These are phyloP conservation scores for Colletotrichum eleusines DNA, from an alignment of 2,329 filamentous ascomycete genomes.

Conservation along the genomic window DNA sequence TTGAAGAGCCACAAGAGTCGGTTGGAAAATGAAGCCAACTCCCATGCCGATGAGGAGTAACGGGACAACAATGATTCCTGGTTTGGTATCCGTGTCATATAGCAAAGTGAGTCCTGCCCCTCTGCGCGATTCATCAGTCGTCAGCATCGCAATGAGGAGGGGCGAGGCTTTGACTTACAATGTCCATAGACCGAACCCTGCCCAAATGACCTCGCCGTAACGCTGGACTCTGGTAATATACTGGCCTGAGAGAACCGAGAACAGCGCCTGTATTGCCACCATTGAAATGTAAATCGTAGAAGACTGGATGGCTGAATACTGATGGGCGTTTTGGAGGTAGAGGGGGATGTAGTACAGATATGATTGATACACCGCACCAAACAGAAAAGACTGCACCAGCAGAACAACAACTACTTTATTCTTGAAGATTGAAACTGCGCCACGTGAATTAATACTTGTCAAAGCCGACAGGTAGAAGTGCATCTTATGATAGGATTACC, in stretches of 20 bases:
- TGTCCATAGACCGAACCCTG: constrained; percentile 52
- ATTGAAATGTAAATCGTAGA: constrained; percentile 65
- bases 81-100: constrained; percentile 58
- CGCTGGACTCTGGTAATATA: constrained; percentile 69
- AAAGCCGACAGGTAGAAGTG: rapidly evolving
- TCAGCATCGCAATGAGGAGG: rapidly evolving
- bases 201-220: constrained; percentile 70
- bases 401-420: constrained; percentile 66
- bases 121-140: constrained; percentile 36
- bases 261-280: constrained; percentile 59
- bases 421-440: constrained; percentile 63
- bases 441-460: no score
- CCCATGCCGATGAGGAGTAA: constrained; percentile 64
- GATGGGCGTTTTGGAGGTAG: constrained; percentile 69
- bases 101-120: constrained; percentile 65
- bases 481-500: not conserved
- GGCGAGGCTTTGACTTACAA: constrained; percentile 45
- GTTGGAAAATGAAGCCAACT: constrained; percentile 63
- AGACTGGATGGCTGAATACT: constrained; percentile 55
- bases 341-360: constrained; percentile 72
- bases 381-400: constrained; percentile 69
- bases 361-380: constrained; percentile 70
- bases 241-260: constrained; percentile 64
- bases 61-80: constrained; percentile 63
- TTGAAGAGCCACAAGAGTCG: constrained; percentile 67